Evolutionary conservation across 148 eudicot species (phyloP), one percentile per base, ranked within the genome.

Genomic region (Spergularia bocconei): DNA sequence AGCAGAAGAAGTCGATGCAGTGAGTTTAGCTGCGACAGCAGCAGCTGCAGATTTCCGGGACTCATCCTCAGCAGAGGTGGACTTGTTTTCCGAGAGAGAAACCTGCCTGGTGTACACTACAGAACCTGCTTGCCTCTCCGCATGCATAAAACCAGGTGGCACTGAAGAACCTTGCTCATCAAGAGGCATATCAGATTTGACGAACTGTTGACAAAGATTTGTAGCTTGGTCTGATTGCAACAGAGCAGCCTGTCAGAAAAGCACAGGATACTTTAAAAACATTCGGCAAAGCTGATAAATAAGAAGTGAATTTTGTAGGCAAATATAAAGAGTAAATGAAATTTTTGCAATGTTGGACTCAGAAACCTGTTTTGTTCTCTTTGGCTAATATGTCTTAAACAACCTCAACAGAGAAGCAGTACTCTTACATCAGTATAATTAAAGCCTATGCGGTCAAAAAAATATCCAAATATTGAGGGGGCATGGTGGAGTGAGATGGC

Each of bases 11-110:
- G 93, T 82, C 15, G 97, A 87, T 20, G 93, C 96, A 13, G 97
- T 84, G 59, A 90, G 97, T 85, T 90, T 86, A 44, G 97, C 98
- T 6, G 97, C 97, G 67, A 92, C 85, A 13, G 91, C 98, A 52
- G 97, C 97, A 29, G 93, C 97, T 7, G 90, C 85, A 12, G 96
- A 85, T 80, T 89, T 90, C 13, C 81, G 60, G 17, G 87, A 73
- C 61, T 86, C 92, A 12, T 87, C 92, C 41, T 84, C 84, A 14
- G 41, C 5, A 48, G 71, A 72, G 36, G 63, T 69, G 17, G 91
- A 73, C 58, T 86, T 85, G 72, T 69, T 69, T 29, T 87, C 89
- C 11, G 86, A 51, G 55, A 64, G 59, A 66, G 93, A 67, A 11
- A 65, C 71, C 63, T 87, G 90, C 67, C 85, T 80, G 1, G 89